Conservation (phyloP, 352 stramenopile genomes). For the Phytophthora pseudosyringae region DNA sequence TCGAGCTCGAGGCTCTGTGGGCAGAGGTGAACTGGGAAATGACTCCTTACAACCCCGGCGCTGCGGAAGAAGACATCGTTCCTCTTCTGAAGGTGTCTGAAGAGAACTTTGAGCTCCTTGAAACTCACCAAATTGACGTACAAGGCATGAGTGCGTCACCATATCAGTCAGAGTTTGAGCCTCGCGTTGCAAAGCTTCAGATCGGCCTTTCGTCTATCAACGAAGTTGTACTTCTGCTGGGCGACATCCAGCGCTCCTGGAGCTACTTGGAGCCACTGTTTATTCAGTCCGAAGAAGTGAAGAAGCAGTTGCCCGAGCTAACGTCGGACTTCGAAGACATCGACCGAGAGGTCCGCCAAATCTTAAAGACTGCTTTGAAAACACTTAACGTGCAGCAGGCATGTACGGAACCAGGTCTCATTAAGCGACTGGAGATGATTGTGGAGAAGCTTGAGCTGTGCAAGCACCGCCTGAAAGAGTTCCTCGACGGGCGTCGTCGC, state of each 20-base stretch:
- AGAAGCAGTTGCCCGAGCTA: constrained; percentile 94
- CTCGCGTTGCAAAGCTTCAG: constrained; percentile 90
- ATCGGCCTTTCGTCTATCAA: constrained; percentile 86
- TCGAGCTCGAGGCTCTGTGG: constrained; percentile 93
- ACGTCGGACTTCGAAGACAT: constrained; percentile 95
- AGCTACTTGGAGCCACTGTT: constrained; percentile 97
- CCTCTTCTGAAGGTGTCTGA: constrained; percentile 93
- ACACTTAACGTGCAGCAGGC: constrained; percentile 91
- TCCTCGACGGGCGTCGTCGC: constrained; percentile 93
- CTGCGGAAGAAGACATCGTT: constrained; percentile 82
- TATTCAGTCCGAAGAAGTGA: constrained; percentile 96
- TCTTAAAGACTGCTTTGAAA: constrained; percentile 87
- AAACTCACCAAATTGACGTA: constrained; percentile 97
- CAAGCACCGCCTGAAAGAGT: constrained; percentile 96
- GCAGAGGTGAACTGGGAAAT: constrained; percentile 94
- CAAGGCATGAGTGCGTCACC: constrained; percentile 96
- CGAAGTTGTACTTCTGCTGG: constrained; percentile 94
- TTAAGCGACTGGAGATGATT: constrained; percentile 92
- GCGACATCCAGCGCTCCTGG: constrained; percentile 96
- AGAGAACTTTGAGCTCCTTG: constrained; percentile 97
- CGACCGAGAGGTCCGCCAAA: constrained; percentile 91
- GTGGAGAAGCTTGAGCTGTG: constrained; percentile 94
- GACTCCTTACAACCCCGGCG: constrained; percentile 88
- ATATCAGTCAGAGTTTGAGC: constrained; percentile 96
- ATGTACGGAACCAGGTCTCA: constrained; percentile 91